Conservation (phyloP, 495 filamentous ascomycete species). For the Bombardia bombarda region DNA sequence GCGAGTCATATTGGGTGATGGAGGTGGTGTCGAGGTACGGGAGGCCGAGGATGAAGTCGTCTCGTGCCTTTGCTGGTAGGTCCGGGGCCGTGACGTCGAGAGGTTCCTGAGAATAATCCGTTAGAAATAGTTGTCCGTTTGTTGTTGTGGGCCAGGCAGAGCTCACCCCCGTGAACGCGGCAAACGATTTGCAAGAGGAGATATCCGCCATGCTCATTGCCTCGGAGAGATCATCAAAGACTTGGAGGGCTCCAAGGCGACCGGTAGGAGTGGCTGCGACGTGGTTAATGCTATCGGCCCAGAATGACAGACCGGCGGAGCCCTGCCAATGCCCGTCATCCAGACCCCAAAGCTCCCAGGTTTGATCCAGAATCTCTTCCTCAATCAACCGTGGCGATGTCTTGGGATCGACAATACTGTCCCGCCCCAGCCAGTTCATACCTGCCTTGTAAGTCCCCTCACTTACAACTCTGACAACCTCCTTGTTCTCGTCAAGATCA, state of each 20-base stretch:
- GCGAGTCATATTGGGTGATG: constrained; percentile 16
- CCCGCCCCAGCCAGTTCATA: constrained; percentile 70
- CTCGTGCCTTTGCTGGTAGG: constrained; percentile 47
- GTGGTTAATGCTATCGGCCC: constrained; percentile 17
- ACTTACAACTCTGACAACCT: constrained; percentile 72
- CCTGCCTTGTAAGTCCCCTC: constrained; percentile 65
- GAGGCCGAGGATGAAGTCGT: constrained; percentile 58
- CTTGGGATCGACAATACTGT: constrained; percentile 26
- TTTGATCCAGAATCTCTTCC: constrained; percentile 45
- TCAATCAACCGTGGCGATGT: constrained; percentile 23
- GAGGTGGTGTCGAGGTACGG: constrained; percentile 48
- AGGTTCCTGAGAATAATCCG: constrained; percentile 39
- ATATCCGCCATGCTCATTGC: constrained; percentile 46
- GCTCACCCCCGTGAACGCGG: constrained; percentile 31
- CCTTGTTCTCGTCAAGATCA: constrained; percentile 58
- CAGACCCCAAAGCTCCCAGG: constrained; percentile 50
- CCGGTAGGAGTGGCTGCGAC: constrained; percentile 11
- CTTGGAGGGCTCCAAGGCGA: constrained; percentile 21
- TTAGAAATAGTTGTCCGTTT: too few relatives aligned
- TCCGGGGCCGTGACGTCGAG: constrained; percentile 57
- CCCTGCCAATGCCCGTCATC: constrained; percentile 40
- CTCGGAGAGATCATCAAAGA: constrained; percentile 24
- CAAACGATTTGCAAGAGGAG: constrained; percentile 30
- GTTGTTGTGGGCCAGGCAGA: not conserved
- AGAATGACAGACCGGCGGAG: constrained; percentile 19